Percentiles rank a stretch among this genome's conserved stretches.
Evolutionary conservation across 345 rosid genomes (phyloP).

Genomic region (Combretum micranthum): DNA sequence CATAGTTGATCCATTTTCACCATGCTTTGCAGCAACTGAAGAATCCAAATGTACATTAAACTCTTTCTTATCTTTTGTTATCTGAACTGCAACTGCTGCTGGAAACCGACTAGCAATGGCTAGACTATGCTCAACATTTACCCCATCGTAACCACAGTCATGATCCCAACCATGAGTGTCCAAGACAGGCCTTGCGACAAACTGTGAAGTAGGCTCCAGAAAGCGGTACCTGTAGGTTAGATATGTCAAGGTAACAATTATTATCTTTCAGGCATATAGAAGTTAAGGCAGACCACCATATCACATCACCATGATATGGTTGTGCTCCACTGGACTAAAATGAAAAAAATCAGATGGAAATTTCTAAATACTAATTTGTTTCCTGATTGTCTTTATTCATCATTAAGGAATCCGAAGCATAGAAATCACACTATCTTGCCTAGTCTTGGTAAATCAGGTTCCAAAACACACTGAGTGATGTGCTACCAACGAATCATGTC

Average conservation of each 20-base stretch:
- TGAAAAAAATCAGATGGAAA: no score
- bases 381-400: no score
- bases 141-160: constrained; percentile 96
- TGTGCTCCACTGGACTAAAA: no score
- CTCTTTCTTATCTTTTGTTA: constrained; percentile 95
- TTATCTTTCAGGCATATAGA: neutral
- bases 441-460: no score
- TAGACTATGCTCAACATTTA: constrained; percentile 65
- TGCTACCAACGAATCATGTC: no score
- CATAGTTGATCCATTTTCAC: constrained; percentile 80
- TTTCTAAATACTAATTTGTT: no score
- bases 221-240: constrained; percentile 45
- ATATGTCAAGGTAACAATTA: neutral
- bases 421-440: no score
- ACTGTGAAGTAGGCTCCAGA: constrained; percentile 79
- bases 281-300: no score
- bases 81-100: constrained; percentile 65
- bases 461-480: no score
- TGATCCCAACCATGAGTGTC: constrained; percentile 99
- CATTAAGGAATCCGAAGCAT: no score
- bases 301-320: no score
- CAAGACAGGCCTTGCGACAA: constrained; percentile 80
- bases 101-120: constrained; percentile 65
- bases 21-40: constrained; percentile 71
- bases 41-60: constrained; percentile 91